Conservation (phyloP, 495 filamentous ascomycete genomes). For the Neurospora hispaniola region DNA sequence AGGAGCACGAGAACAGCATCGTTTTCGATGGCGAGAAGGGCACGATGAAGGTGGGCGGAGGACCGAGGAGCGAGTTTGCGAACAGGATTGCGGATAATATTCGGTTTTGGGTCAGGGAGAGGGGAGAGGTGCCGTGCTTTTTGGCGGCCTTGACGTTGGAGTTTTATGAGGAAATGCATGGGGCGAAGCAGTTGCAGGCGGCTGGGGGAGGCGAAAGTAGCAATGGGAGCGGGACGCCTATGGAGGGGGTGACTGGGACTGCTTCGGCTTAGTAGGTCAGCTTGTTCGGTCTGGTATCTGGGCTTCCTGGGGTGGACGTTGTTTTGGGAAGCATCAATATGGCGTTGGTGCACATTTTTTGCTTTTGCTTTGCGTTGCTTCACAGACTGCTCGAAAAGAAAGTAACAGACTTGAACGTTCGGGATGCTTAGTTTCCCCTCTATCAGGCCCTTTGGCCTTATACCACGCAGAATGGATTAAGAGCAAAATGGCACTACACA, state of each 20-base stretch:
- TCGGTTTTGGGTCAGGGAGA: conserved; percentile 86
- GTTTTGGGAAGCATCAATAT: neutral
- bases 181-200: neutral
- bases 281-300: neutral
- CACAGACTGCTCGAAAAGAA: neutral
- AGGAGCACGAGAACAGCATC: conserved; percentile 78
- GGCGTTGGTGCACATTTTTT: neutral
- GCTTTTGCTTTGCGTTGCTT: neutral
- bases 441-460: neutral
- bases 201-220: neutral
- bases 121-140: conserved; percentile 86
- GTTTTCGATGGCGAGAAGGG: conserved; percentile 94
- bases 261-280: neutral
- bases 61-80: conserved; percentile 77
- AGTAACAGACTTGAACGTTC: neutral
- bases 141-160: conserved; percentile 80
- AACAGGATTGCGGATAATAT: conserved; percentile 71
- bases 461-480: neutral
- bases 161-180: conserved; percentile 66
- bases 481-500: neutral
- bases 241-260: neutral
- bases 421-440: neutral
- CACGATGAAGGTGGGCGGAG: conserved; percentile 94
- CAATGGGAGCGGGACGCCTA: neutral
- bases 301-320: neutral